Base-by-base conservation (phyloP, 208 protist species). In the Acanthamoeba healyi region DNA sequence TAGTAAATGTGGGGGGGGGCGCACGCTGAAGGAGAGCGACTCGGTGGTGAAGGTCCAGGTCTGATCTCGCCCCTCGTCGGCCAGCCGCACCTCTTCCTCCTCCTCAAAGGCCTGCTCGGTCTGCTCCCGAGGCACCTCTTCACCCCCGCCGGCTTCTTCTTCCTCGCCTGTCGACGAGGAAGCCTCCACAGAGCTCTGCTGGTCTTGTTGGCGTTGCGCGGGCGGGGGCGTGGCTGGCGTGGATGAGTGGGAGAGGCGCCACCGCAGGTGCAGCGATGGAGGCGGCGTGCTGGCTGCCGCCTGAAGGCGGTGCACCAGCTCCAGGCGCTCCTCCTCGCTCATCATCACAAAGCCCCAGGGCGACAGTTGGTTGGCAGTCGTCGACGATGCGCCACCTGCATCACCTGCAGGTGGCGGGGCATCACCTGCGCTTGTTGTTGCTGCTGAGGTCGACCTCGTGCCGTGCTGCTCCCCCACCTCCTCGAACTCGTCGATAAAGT, bases 401-500 rank as follows among this genome's bases (percentile, higher is more conserved):
- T n/a, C n/a, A n/a, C n/a, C n/a, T n/a, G n/a, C 12, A 38, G 32
- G 0, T 22, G 32, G 65, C n/a, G 65, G 22, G 54, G 54, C 54
- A 22, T 12, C 36, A 34, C 22, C 51, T 2, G 51, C 7, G 4
- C 14, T 10, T 19, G 22, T 2, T 19, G 49, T 24, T 54, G 49
- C 0, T 10, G 49, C 49, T 0, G n/a, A n/a, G n/a, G n/a, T n/a
- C n/a, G n/a, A n/a, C n/a, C n/a, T n/a, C n/a, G 49, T 19, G 22
- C 49, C 26, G 56, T 29, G 56, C 15, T 63, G 56, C 15, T 67
- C n/a, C 3, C n/a, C 15, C 29, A 79, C 70, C 36, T 79, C 70
- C 70, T 79, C 70, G 70, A 79, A 79, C 40, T 79, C 70, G 32
- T 79, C 70, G 40, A 79, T 79, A 38, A 79, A 79, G 1, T 79